These are phyloP conservation scores for Galeopsis tetrahit DNA, from an alignment of 257 asterid genomes.

Conservation along the genomic window DNA sequence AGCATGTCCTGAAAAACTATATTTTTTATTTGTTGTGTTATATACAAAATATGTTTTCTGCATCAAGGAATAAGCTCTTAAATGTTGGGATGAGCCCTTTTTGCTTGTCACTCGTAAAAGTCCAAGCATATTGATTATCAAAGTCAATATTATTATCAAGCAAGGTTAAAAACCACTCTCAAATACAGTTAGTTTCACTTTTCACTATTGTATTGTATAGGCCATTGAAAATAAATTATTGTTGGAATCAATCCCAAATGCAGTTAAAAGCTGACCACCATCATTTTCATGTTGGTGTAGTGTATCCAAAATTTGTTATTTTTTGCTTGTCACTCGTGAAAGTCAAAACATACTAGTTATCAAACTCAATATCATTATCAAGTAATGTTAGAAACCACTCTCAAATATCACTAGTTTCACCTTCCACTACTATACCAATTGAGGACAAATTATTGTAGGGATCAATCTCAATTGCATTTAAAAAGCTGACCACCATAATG, in stretches of 20 bases:
- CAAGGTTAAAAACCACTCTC: neutral
- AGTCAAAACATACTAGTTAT: neutral
- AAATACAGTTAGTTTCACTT: neutral
- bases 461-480: neutral
- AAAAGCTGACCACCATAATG: neutral
- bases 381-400: neutral
- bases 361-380: neutral
- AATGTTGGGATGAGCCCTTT: neutral
- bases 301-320: too few species aligned
- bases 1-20: too few species aligned
- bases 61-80: too few species aligned
- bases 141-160: neutral
- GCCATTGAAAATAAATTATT: neutral
- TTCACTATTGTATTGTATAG: neutral
- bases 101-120: conserved; percentile 3
- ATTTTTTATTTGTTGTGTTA: too few species aligned
- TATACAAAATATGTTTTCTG: too few species aligned
- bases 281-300: too few species aligned
- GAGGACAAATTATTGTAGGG: neutral
- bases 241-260: neutral
- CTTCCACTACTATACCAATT: neutral
- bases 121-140: neutral
- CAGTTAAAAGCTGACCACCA: neutral
- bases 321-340: conserved; percentile 12
- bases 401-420: neutral